A percentile compares a stretch with the other conserved stretches of the same genome.
These are phyloP conservation scores for Gilbertella persicaria DNA, from an alignment of 371 early-diverging fungal species.

Conservation along the genomic window DNA sequence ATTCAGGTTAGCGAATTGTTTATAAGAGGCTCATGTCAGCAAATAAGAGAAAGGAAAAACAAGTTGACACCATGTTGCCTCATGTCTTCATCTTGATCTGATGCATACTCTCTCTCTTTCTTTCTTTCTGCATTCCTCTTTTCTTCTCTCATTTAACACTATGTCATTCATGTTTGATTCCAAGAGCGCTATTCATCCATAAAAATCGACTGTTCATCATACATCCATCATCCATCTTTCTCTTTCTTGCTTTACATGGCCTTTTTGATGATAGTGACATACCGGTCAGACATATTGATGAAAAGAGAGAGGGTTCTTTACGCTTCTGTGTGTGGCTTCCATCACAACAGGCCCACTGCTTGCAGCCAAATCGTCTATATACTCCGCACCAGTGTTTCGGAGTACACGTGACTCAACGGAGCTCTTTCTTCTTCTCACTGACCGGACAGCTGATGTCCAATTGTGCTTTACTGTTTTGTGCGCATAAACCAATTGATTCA, in stretches of 20 bases:
- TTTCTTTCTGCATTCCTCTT: background rate
- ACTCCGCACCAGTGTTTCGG: too few species aligned
- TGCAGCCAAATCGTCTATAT: too few species aligned
- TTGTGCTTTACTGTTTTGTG: too few species aligned
- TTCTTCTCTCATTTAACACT: background rate
- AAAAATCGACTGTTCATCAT: too few species aligned
- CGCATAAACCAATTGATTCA: too few species aligned
- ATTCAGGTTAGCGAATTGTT: background rate
- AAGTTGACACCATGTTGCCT: background rate
- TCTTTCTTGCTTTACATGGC: background rate
- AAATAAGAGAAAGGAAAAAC: background rate
- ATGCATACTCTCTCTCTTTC: background rate
- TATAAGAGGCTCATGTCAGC: background rate
- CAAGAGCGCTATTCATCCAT: too few species aligned
- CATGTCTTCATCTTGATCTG: too few species aligned
- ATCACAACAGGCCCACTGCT: too few species aligned
- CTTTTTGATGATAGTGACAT: constrained; percentile 4
- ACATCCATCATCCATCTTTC: background rate
- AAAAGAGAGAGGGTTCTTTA: constrained; percentile 25
- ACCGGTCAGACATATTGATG: constrained; percentile 25
- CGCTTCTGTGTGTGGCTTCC: too few species aligned
- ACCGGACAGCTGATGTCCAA: too few species aligned
- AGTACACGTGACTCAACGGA: too few species aligned
- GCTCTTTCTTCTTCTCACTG: too few species aligned
- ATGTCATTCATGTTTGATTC: background rate